Conservation (phyloP, 208 protist species). For the Wallacemonas collosoma region DNA sequence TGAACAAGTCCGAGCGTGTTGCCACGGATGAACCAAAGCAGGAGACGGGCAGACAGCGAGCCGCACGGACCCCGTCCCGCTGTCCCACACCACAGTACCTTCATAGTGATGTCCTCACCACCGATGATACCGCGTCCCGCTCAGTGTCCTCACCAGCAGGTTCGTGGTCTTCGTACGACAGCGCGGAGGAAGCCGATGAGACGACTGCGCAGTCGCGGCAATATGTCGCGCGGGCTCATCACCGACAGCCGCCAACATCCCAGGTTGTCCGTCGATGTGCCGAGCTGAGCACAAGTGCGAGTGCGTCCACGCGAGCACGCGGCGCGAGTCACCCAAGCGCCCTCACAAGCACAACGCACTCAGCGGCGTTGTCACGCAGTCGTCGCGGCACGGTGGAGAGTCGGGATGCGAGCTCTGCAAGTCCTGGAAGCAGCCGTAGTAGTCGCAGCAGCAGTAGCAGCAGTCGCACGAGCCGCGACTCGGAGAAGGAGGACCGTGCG, state of each 20-base stretch:
- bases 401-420: neutral
- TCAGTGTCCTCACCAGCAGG: no score
- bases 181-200: no score
- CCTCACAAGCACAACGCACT: no score
- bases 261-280: no score
- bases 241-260: no score
- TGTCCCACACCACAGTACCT: neutral
- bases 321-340: no score
- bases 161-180: no score
- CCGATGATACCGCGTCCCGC: neutral
- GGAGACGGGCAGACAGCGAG: neutral
- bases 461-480: constrained; percentile 1
- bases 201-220: no score
- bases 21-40: neutral
- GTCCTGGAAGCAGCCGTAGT: constrained; percentile 16
- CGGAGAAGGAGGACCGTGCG: constrained; percentile 6
- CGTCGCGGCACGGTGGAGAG: neutral
- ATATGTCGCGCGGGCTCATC: no score
- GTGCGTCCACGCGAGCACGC: no score
- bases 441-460: constrained; percentile 15
- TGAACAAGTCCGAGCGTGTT: neutral
- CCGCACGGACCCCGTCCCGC: no score
- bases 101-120: neutral
- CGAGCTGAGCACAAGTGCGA: no score
- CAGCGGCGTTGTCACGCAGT: neutral